Evolutionary conservation across 345 rosid species (phyloP).

Genomic region (Combretum micranthum): DNA sequence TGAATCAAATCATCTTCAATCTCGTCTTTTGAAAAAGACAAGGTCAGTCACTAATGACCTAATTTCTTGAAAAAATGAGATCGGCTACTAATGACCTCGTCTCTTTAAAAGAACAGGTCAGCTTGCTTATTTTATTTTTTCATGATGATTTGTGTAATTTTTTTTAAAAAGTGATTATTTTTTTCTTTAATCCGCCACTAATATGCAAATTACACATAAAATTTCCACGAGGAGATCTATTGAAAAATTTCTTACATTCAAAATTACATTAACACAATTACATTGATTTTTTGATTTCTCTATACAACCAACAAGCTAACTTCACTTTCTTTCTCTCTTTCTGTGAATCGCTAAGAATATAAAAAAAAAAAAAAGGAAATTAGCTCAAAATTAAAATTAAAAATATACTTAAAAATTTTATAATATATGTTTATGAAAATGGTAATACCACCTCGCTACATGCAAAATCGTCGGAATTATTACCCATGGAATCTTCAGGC

Average conservation of each 20-base stretch:
- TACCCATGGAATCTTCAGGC: conserved; percentile 55
- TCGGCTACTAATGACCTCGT: no score
- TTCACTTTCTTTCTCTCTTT: background rate
- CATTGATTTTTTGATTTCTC: conserved; percentile 18
- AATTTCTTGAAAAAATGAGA: no score
- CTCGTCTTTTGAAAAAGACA: no score
- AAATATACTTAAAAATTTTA: conserved; percentile 1
- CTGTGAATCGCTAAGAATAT: conserved; percentile 5
- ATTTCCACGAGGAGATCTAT: conserved; percentile 8
- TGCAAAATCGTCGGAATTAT: conserved; percentile 56
- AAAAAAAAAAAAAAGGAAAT: conserved; percentile 5
- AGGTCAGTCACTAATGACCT: no score
- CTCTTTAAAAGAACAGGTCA: no score
- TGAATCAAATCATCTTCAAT: no score
- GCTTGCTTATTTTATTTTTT: no score
- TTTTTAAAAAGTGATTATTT: no score
- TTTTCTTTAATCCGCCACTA: no score
- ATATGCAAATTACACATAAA: background rate
- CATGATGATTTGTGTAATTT: no score
- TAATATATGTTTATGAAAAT: conserved; percentile 14
- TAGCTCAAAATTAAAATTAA: background rate
- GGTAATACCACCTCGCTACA: conserved; percentile 62
- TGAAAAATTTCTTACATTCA: conserved; percentile 31
- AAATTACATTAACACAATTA: conserved; percentile 36
- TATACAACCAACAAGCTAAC: conserved; percentile 8